Evolutionary conservation across 2,329 filamentous ascomycete genomes (phyloP).

Genomic region (Nemania abortiva): DNA sequence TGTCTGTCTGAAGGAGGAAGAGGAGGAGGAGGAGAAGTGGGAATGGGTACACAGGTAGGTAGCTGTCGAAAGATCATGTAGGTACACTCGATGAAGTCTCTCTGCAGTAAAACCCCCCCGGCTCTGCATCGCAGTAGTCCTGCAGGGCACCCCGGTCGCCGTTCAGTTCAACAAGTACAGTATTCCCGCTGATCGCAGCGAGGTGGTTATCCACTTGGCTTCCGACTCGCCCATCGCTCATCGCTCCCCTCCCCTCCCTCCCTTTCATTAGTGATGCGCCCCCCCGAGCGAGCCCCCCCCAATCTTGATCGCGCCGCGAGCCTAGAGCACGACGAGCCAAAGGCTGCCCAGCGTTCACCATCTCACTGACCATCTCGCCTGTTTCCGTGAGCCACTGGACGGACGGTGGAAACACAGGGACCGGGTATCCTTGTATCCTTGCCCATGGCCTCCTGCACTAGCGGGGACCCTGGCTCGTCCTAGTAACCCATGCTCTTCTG

Average conservation of each 20-base stretch:
- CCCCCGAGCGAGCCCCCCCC: slow-evolving; percentile 36
- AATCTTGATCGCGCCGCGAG: slow-evolving; percentile 47
- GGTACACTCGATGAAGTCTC: slow-evolving; percentile 46
- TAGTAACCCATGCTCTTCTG: slow-evolving; percentile 36
- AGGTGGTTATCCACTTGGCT: slow-evolving; percentile 39
- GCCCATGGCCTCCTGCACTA: slow-evolving; percentile 39
- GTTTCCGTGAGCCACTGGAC: slow-evolving; percentile 33
- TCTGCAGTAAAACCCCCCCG: slow-evolving; percentile 43
- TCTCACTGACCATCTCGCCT: slow-evolving; percentile 34
- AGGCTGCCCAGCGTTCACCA: slow-evolving; percentile 22
- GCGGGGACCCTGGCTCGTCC: slow-evolving; percentile 36
- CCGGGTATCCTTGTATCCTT: slow-evolving; percentile 36
- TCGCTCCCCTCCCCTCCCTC: slow-evolving; percentile 14
- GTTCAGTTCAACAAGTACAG: slow-evolving; percentile 43
- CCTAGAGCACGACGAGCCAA: slow-evolving; percentile 6
- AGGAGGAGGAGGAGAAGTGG: slow-evolving; percentile 29
- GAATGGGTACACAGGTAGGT: slow-evolving; percentile 5
- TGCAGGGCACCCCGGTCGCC: slow-evolving; percentile 47
- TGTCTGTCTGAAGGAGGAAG: slow-evolving; percentile 5
- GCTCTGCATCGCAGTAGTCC: slow-evolving; percentile 46
- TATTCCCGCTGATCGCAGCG: slow-evolving; percentile 49
- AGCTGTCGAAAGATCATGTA: slow-evolving; percentile 36
- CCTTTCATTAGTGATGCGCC: slow-evolving; percentile 36
- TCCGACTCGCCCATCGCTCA: slow-evolving; percentile 33
- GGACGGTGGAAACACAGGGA: slow-evolving; percentile 25